Evolutionary conservation across 805 yeast genomes (phyloP), one percentile per base, ranked within the genome.

Genomic region (Pichia deserticola): DNA sequence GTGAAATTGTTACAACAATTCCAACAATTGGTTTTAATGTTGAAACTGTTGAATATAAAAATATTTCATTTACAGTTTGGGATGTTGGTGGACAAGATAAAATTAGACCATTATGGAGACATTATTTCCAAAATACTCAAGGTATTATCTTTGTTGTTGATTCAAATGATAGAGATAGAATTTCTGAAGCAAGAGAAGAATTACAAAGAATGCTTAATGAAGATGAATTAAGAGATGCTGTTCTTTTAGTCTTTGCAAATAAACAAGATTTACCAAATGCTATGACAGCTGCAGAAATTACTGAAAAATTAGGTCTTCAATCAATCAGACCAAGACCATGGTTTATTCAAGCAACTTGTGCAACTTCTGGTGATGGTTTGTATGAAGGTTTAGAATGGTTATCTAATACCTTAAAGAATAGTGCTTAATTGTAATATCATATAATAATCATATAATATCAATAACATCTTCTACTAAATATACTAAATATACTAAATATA

Each of bases 1-100:
- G 96, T 68, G 97, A 89, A 77, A 88, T 89, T 64, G 95, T 89
- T 66, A 89, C 96, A 63, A 89, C 97, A 46, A 89, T 89, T 66
- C 97, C 97, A 72, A 89, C 97, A 59, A 89, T 89, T 71, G 97
- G 97, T 65, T 89, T 89, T 83, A 89, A 89, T 71, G 97, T 89
- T 61, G 97, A 89, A 75, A 89, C 97, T 54, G 96, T 89, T 64
- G 96, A 89, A 77, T 89, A 89, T 79, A 89, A 89, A 77, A 89
- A 89, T 83, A 88, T 89, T 72, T 85, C 95, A 41, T 89, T 89
- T 76, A 89, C 96, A 53, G 97, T 89, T 57, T 89, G 97, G 98
- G 98, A 92, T 81, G 97, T 90, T 62, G 98, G 98, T 86, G 98
- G 98, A 81, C 98, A 92, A 78, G 97, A 89, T 74, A 90, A 90